phyloP scores from a whole-genome alignment of 139 green algal genomes.

The Chlamydomonas applanata region DNA sequence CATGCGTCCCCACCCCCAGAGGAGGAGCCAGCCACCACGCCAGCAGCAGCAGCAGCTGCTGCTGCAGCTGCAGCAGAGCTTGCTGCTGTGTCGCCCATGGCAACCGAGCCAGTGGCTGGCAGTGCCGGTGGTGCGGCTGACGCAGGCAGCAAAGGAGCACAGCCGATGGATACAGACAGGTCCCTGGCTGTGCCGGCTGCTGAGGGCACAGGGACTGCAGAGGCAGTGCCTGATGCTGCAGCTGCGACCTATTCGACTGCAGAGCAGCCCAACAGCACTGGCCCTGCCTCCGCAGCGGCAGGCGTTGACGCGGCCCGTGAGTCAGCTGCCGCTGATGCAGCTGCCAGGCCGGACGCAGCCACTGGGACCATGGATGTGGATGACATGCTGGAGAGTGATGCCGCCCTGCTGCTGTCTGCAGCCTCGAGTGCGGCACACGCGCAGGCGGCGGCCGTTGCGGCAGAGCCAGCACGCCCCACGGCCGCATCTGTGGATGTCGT shows the following conservation, averaged over 20 bases:
- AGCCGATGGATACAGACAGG: no score
- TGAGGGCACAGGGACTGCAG: not conserved
- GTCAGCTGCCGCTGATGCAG: not conserved
- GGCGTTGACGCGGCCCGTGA: not conserved
- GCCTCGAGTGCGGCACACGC: not conserved
- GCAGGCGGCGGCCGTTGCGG: constrained; percentile 1
- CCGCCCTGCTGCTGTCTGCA: not conserved
- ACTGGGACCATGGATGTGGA: not conserved
- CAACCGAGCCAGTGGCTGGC: no score
- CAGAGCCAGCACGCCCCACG: constrained; percentile 13
- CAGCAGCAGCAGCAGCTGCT: constrained; percentile 25
- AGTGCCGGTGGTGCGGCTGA: no score
- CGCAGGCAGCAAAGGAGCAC: no score
- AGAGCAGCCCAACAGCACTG: no score
- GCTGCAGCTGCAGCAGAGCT: constrained; percentile 5
- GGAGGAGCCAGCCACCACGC: not conserved
- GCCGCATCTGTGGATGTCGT: constrained; percentile 54
- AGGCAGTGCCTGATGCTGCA: constrained; percentile 11
- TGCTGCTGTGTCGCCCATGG: constrained; percentile 2
- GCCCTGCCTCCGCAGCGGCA: no score
- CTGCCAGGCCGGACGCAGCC: constrained; percentile 6
- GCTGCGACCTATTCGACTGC: not conserved
- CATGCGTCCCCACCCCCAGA: constrained; percentile 14
- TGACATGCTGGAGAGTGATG: no score
- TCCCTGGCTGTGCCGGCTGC: no score